Base-by-base conservation (phyloP, 2,329 filamentous ascomycete species). In the Fonsecaea multimorphosa region DNA sequence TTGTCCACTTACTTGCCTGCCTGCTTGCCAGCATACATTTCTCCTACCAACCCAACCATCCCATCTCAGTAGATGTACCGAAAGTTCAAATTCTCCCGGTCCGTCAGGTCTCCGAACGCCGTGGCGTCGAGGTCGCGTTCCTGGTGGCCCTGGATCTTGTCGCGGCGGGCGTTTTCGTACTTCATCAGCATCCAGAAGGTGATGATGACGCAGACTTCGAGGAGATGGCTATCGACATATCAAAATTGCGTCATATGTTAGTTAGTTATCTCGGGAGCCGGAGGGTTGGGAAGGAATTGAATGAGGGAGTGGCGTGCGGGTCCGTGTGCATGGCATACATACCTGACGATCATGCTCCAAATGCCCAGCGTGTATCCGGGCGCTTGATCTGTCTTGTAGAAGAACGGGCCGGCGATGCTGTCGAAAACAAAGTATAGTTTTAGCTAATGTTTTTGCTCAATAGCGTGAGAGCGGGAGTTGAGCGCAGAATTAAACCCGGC, bases 391-490 rank as follows among this genome's bases (percentile, higher is more conserved):
- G 81, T 76, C 58, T 83, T 83, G 74, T 87, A 89, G 76, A 89
- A 88, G 74, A 88, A 88, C 0, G 87, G 87, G 0, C 86, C 84
- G 3, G 81, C 82, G 49, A 89, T 86, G 71, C 56, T 58, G 27
- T 34, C 19, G 3, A 2, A 8, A 5, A n/a, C 6, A 22, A n/a
- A 34, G n/a, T 32, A n/a, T n/a, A n/a, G n/a, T 32, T 32, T 19
- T 7, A 16, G 52, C 32, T 4, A 54, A n/a, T n/a, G 8, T 1
- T 49, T 9, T 27, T 46, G 22, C 22, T 27, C 44, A 27, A 27
- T 6, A 40, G 4, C n/a, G 4, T n/a, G 38, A 3, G 5, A 5
- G n/a, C n/a, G n/a, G 1, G 38, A 40, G n/a, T 40, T 40, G 38
- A 8, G 29, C 14, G 38, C 38, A 40, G 14, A n/a, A n/a, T n/a